Evolutionary conservation across 2,329 filamentous ascomycete species (phyloP).

Genomic region (Colletotrichum cuscutae): DNA sequence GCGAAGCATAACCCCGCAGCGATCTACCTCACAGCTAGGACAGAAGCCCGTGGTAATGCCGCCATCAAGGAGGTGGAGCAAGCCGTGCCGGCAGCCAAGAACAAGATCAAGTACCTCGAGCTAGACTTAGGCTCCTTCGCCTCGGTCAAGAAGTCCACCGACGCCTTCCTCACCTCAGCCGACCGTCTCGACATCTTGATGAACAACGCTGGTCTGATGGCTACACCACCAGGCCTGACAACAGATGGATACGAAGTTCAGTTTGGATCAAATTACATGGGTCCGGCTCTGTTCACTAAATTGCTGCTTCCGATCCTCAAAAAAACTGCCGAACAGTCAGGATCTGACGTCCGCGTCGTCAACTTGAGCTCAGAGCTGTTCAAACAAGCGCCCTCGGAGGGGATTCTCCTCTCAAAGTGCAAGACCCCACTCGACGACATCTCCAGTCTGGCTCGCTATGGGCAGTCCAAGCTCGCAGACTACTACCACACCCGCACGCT

Average conservation of each 20-base stretch:
- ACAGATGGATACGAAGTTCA: conserved; percentile 60
- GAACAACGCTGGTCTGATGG: conserved; percentile 58
- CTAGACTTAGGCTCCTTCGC: conserved; percentile 56
- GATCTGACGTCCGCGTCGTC: conserved; percentile 38
- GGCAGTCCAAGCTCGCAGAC: conserved; percentile 46
- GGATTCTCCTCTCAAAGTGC: conserved; percentile 43
- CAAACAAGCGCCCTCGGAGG: conserved; percentile 36
- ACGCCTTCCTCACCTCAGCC: conserved; percentile 45
- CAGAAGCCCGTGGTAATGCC: conserved; percentile 46
- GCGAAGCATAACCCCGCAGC: conserved; percentile 42
- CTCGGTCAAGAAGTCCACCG: conserved; percentile 53
- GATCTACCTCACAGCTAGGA: conserved; percentile 42
- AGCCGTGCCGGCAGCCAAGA: conserved; percentile 34
- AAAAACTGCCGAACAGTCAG: conserved; percentile 41
- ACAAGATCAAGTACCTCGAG: conserved; percentile 45
- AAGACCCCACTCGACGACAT: conserved; percentile 37
- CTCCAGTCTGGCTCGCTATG: conserved; percentile 38
- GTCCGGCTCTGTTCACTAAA: conserved; percentile 55
- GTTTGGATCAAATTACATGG: conserved; percentile 60
- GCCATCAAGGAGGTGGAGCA: conserved; percentile 48
- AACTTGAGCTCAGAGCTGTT: conserved; percentile 41
- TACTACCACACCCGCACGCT: conserved; percentile 43
- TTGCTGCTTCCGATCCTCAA: conserved; percentile 45
- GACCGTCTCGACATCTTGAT: conserved; percentile 55
- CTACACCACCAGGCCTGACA: conserved; percentile 46